Evolutionary conservation across 441 rosid genomes (phyloP).

Genomic region (Capsella rubella): DNA sequence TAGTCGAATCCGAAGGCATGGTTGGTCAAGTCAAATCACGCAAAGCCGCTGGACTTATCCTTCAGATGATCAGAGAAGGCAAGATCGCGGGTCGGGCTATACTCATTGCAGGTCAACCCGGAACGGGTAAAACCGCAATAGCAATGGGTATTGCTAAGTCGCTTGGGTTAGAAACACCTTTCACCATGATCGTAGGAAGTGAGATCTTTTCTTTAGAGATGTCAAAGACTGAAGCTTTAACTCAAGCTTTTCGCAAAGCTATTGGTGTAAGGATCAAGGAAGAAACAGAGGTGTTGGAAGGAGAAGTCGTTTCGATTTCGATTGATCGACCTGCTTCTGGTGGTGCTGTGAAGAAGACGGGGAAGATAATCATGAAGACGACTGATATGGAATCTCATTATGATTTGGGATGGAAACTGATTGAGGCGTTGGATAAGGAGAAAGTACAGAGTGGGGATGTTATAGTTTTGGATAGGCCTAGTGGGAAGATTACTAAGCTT

Average conservation of each 20-base stretch:
- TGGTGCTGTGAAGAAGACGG: neutral
- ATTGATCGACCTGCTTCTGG: neutral
- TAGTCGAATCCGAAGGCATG: neutral
- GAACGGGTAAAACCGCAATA: constrained; percentile 7
- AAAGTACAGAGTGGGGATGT: constrained; percentile 14
- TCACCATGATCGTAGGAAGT: neutral
- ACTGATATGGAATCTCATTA: neutral
- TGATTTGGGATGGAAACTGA: neutral
- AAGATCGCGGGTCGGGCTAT: neutral
- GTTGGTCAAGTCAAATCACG: constrained; percentile 15
- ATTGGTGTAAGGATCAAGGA: constrained; percentile 5
- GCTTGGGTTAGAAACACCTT: neutral
- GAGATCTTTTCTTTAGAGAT: neutral
- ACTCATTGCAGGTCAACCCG: constrained; percentile 9
- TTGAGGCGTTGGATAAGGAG: constrained; percentile 8
- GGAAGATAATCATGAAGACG: neutral
- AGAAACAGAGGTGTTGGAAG: neutral
- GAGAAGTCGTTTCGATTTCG: neutral
- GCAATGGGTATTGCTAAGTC: constrained; percentile 11
- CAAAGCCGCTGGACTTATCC: constrained; percentile 10
- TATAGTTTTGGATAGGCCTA: neutral
- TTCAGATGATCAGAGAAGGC: constrained; percentile 5
- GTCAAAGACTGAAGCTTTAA: constrained; percentile 16
- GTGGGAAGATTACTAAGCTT: constrained; percentile 7
- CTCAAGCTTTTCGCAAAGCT: constrained; percentile 14